phyloP scores from a whole-genome alignment of 2,329 filamentous ascomycete species.

The Cladosporium phlei region DNA sequence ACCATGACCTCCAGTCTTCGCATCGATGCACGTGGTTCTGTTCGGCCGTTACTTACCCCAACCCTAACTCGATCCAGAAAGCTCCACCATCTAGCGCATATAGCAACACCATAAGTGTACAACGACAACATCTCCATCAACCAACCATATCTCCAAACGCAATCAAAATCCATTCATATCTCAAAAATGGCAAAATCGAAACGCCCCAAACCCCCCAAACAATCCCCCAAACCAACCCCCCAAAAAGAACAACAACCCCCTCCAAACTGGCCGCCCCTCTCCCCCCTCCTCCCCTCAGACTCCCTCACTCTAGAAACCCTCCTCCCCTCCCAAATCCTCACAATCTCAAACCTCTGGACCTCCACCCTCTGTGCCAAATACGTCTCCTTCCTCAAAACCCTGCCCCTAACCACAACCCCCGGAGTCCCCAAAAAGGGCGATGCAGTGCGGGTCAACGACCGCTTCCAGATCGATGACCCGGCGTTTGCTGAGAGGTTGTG shows the following conservation, averaged over 20 bases:
- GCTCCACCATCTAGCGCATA: too few species aligned
- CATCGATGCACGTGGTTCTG: too few species aligned
- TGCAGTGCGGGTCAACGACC: conserved; percentile 81
- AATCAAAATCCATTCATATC: too few species aligned
- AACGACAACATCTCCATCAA: too few species aligned
- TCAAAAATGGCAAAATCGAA: conserved; percentile 23
- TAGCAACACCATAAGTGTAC: too few species aligned
- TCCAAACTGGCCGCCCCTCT: conserved; percentile 67
- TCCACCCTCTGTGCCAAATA: conserved; percentile 70
- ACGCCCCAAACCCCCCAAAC: conserved; percentile 12
- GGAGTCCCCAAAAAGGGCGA: conserved; percentile 73
- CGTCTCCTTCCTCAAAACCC: conserved; percentile 63
- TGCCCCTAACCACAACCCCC: conserved; percentile 74
- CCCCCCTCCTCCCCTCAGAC: conserved; percentile 61
- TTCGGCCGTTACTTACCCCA: too few species aligned
- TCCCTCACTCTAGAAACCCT: conserved; percentile 58
- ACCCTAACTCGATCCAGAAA: too few species aligned
- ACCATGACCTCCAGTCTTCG: too few species aligned
- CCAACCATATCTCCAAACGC: too few species aligned
- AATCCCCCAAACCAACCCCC: not conserved
- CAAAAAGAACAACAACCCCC: conserved; percentile 26
- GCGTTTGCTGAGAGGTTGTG: conserved; percentile 71
- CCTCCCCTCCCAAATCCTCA: conserved; percentile 63
- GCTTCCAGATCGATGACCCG: conserved; percentile 75
- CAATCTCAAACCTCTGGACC: conserved; percentile 71